Conservation (phyloP, 148 eudicot genomes). For the Silene latifolia region DNA sequence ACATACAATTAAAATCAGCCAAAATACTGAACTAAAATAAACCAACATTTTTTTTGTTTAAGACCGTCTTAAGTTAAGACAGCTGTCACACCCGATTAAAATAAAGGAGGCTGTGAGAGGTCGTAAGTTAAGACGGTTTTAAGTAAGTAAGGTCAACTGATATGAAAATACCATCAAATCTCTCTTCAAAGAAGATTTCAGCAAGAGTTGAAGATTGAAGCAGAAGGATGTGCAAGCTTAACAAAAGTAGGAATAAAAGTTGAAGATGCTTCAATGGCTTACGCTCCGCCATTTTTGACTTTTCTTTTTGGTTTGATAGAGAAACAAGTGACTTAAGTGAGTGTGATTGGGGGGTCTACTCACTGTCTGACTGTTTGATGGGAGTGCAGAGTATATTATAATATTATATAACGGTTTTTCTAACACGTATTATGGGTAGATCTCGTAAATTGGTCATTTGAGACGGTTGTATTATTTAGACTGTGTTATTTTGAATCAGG, state of each 20-base stretch:
- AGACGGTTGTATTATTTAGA: too few species aligned
- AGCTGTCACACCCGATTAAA: too few species aligned
- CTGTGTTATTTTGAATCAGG: too few species aligned
- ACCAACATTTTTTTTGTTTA: not conserved
- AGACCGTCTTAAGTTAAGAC: too few species aligned
- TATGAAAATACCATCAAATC: slow-evolving; percentile 42
- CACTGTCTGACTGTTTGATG: too few species aligned
- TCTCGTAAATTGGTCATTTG: too few species aligned
- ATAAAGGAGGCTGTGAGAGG: too few species aligned
- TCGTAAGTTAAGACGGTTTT: too few species aligned
- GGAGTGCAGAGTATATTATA: too few species aligned
- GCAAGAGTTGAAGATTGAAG: slow-evolving; percentile 24
- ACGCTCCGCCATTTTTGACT: slow-evolving; percentile 25
- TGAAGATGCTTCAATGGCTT: slow-evolving; percentile 17
- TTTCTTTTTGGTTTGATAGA: not conserved
- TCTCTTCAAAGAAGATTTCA: slow-evolving; percentile 54
- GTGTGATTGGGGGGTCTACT: not conserved
- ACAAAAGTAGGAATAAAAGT: slow-evolving; percentile 24
- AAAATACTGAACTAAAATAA: not conserved
- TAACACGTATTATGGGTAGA: too few species aligned
- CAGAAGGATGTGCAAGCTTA: slow-evolving; percentile 12
- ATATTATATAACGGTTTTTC: too few species aligned
- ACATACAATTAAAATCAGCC: not conserved
- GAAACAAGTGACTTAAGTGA: not conserved
- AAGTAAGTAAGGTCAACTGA: too few species aligned